Evolutionary conservation across 805 yeast species (phyloP), one percentile per base, ranked within the genome.

Genomic region (Cyberlindnera samutprakarnensis): DNA sequence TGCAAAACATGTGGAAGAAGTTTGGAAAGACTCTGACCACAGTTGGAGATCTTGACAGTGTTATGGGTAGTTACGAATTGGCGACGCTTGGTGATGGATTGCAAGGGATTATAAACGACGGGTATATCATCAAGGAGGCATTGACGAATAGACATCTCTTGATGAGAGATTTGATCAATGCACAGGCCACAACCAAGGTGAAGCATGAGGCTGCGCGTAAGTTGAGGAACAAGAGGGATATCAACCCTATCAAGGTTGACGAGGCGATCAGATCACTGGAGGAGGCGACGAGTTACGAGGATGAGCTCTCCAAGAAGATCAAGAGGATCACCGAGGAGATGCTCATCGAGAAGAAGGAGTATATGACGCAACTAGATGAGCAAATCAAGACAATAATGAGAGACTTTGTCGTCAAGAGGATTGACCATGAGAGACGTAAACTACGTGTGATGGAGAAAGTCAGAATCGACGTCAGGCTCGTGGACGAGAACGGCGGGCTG

Each of bases 81-180:
- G 87, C 92, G 0, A 67, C 81, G 1, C 55, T 90, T 22, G 87
- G 84, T 2, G 96, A 90, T 46, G 81, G 81, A 1, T 53, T 86
- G 12, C 73, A 67, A 35, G 63, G 71, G 46, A 61, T 86, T 18
- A 62, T 75, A 4, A 71, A 72, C 39, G 96, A 88, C 46, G 79
- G 92, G 12, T 92, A 79, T 54, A 78, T 81, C 36, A 80, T 88
- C 36, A 92, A 92, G 56, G 98, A 92, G 57, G 80, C 95, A 0
- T 63, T 92, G 33, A 92, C 98, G 0, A 88, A 90, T 57, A 68
- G 98, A 37, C 95, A 92, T 54, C 64, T 92, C 36, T 59, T 90
- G 23, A 92, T 92, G 95, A 70, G 96, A 33, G 98, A 92, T 43
- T 63, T 86, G 31, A 49, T 72, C 20, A 81, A 74, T 49, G 88